Evolutionary conservation across 1,284 basidiomycete genomes (phyloP).

Genomic region (Microstroma glucosiphilum): DNA sequence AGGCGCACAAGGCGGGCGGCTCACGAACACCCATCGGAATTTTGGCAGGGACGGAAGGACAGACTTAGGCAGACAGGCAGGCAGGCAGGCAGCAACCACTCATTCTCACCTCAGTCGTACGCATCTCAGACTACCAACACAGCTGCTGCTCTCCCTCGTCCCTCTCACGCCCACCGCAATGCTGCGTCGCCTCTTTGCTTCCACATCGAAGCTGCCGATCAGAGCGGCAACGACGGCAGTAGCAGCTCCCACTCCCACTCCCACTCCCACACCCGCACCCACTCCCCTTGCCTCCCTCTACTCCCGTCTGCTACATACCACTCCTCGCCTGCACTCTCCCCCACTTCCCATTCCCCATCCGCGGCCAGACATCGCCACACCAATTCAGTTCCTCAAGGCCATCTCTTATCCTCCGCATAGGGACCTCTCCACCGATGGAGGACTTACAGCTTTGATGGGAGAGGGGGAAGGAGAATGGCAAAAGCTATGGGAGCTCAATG

Average conservation of each 20-base stretch:
- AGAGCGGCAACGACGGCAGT: not conserved
- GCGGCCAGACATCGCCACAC: not conserved
- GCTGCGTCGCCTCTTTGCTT: not conserved
- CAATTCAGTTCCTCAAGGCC: not conserved
- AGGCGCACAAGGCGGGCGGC: not conserved
- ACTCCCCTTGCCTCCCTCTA: not conserved
- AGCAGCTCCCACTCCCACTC: too few relatives aligned
- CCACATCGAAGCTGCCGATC: not conserved
- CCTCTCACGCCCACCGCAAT: not conserved
- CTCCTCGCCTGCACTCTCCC: not conserved
- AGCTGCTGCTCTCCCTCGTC: too few relatives aligned
- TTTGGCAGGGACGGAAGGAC: too few relatives aligned
- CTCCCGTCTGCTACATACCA: not conserved
- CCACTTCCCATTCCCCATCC: not conserved
- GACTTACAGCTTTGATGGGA: not conserved
- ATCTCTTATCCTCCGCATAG: not conserved
- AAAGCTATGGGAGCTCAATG: slow-evolving; percentile 3
- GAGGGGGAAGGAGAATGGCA: not conserved
- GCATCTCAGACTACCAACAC: too few relatives aligned
- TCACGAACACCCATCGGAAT: not conserved
- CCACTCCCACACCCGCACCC: not conserved
- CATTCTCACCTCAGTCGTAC: too few relatives aligned
- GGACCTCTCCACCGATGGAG: not conserved
- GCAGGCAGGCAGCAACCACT: too few relatives aligned
- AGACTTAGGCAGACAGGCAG: too few relatives aligned